Conservation (phyloP, 352 stramenopile genomes). For the Globisporangium echinulatum region DNA sequence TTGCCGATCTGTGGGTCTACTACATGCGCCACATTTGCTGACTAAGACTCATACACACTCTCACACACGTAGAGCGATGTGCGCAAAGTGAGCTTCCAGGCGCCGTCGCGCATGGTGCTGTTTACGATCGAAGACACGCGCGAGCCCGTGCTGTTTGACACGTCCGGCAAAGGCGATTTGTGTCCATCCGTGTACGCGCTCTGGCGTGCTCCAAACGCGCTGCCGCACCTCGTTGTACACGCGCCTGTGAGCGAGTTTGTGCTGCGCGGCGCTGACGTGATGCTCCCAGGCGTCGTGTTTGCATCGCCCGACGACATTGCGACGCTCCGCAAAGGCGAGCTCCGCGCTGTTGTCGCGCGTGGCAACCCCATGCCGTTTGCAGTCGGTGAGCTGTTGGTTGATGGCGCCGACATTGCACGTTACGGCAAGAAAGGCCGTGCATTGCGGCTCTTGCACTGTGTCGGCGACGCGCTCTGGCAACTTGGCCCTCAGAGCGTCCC, state of each 20-base stretch:
- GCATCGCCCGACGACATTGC: constrained; percentile 40
- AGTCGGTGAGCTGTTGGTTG: constrained; percentile 71
- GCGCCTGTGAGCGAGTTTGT: constrained; percentile 78
- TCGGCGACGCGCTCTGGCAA: constrained; percentile 72
- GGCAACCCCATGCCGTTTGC: constrained; percentile 74
- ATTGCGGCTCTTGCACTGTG: constrained; percentile 60
- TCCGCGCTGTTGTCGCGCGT: constrained; percentile 61
- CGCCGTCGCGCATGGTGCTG: constrained; percentile 64
- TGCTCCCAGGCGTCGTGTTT: constrained; percentile 79
- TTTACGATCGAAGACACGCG: constrained; percentile 50
- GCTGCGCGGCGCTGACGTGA: constrained; percentile 73
- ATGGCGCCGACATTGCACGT: constrained; percentile 42
- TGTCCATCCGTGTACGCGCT: constrained; percentile 50
- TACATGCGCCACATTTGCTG: neutral
- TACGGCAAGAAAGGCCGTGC: constrained; percentile 63
- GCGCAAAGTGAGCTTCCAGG: constrained; percentile 77
- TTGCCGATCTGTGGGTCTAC: neutral
- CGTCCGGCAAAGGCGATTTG: constrained; percentile 60
- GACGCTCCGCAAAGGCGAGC: constrained; percentile 53
- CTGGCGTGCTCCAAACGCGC: constrained; percentile 39
- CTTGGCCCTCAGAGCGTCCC: constrained; percentile 61
- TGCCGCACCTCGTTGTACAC: constrained; percentile 62
- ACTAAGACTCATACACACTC: neutral
- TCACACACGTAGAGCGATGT: constrained; percentile 21
- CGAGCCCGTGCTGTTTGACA: constrained; percentile 70